Base-by-base conservation (phyloP, 108 stramenopile genomes). In the Cyclotella kingstonii region DNA sequence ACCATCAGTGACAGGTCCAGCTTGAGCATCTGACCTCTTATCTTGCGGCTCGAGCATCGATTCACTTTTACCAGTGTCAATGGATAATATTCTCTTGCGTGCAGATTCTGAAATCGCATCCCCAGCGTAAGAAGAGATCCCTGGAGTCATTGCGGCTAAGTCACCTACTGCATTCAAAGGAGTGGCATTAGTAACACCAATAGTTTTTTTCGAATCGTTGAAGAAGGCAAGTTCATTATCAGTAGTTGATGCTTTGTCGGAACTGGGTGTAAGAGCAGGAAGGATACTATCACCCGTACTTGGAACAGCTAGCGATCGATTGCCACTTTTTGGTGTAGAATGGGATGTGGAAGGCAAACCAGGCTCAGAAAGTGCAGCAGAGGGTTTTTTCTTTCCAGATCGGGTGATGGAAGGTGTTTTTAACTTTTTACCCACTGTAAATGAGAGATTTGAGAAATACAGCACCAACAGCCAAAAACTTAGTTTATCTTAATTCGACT, bases 41-140 rank as follows among this genome's bases (percentile, higher is more conserved):
- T 45, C 36, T 0, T 55, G 73, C 15, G 73, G 73, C 15, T 74
- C 73, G 23, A 74, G 54, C 73, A 74, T 74, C 12, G 65, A 66
- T 60, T 74, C 73, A 5, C 49, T 56, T 34, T 61, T 63, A n/a
- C 15, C 41, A 5, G 36, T 42, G 28, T 66, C 60, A 19, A 56
- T 34, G 11, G 64, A 66, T 5, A 54, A 38, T 52, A 74, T 74
- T 44, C 73, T 58, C 50, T 74, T 74, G 27, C 73, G 65, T 22
- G 73, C 73, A 52, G 73, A 74, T 36, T 64, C 73, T 0, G 65
- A 66, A 45, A 74, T 60, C 26, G 69, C 55, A 51, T 60, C 68
- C 2, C 58, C 58, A 21, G 55, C 35, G 22, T 14, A 50, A 3
- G 68, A 57, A 5, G 66, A n/a, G 19, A 4, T 42, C 43, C 56